Conservation (phyloP, 106 monocot species). For the Ottelia alismoides region DNA sequence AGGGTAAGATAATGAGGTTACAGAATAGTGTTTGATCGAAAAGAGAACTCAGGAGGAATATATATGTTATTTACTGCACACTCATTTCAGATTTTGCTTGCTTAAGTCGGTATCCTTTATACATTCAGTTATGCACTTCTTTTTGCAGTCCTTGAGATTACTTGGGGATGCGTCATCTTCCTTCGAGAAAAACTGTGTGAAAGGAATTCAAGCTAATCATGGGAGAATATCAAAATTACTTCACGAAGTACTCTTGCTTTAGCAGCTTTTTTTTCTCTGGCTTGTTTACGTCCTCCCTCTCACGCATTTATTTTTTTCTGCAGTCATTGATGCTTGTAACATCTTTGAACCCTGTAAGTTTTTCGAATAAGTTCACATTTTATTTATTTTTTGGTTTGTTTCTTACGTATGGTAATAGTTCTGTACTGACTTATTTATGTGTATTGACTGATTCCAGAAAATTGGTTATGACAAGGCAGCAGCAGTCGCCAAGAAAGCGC, state of each 20-base stretch:
- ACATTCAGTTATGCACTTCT: no score
- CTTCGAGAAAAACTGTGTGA: slow-evolving; percentile 97
- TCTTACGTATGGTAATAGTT: no score
- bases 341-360: slow-evolving; percentile 90
- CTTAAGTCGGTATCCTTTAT: no score
- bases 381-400: no score
- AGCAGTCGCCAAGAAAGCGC: slow-evolving; percentile 99
- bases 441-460: slow-evolving; percentile 72
- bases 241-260: slow-evolving; percentile 87
- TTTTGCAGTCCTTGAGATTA: slow-evolving; percentile 84
- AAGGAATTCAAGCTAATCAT: slow-evolving; percentile 85
- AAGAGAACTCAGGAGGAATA: no score
- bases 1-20: slow-evolving; percentile 53
- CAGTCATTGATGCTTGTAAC: slow-evolving; percentile 98
- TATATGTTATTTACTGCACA: no score
- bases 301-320: neutral
- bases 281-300: no score
- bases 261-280: no score
- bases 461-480: slow-evolving; percentile 98
- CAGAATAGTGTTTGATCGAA: no score
- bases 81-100: no score
- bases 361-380: no score
- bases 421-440: no score
- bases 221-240: slow-evolving; percentile 79
- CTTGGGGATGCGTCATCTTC: slow-evolving; percentile 87